These are phyloP conservation scores for Colletotrichum sp. DNA, from an alignment of 2,329 filamentous ascomycete genomes.

Conservation along the genomic window DNA sequence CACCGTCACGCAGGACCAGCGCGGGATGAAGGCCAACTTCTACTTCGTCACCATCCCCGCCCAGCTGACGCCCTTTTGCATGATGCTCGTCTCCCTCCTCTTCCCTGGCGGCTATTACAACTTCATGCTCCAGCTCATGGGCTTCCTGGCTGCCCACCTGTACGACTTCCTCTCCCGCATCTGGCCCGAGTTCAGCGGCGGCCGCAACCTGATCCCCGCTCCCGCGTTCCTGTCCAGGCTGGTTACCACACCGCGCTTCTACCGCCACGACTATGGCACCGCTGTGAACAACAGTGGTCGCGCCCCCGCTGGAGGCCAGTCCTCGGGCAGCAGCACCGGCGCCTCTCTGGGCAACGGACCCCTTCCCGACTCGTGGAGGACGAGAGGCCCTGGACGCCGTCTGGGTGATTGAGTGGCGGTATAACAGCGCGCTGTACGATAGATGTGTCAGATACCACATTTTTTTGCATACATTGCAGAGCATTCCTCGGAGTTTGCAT, in stretches of 20 bases:
- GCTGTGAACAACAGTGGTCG: slow-evolving; percentile 45
- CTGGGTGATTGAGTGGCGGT: slow-evolving; percentile 47
- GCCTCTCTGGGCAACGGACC: slow-evolving; percentile 49
- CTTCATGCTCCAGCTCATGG: slow-evolving; percentile 71
- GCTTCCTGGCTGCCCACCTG: slow-evolving; percentile 85
- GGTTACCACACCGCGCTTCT: slow-evolving; percentile 57
- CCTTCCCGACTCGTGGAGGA: slow-evolving; percentile 68
- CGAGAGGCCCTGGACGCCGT: slow-evolving; percentile 65
- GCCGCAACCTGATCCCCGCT: slow-evolving; percentile 76
- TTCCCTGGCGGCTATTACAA: slow-evolving; percentile 59
- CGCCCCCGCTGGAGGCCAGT: slow-evolving; percentile 29
- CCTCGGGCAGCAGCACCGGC: slow-evolving; percentile 46
- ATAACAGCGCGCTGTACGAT: not conserved
- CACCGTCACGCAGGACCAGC: slow-evolving; percentile 85
- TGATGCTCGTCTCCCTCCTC: slow-evolving; percentile 77
- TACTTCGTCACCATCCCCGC: slow-evolving; percentile 85
- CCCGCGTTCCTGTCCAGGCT: slow-evolving; percentile 74
- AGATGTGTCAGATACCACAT: not conserved
- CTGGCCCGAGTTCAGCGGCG: slow-evolving; percentile 88
- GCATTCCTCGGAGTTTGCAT: not conserved
- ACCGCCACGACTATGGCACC: slow-evolving; percentile 66
- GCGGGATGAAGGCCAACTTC: slow-evolving; percentile 76
- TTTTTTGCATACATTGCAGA: not conserved
- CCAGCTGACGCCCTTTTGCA: slow-evolving; percentile 79
- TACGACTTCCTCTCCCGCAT: slow-evolving; percentile 90